A percentile compares a stretch with the other conserved stretches of the same genome.
Evolutionary conservation across 805 yeast genomes (phyloP).

Genomic region (Allodekkera sacchari): DNA sequence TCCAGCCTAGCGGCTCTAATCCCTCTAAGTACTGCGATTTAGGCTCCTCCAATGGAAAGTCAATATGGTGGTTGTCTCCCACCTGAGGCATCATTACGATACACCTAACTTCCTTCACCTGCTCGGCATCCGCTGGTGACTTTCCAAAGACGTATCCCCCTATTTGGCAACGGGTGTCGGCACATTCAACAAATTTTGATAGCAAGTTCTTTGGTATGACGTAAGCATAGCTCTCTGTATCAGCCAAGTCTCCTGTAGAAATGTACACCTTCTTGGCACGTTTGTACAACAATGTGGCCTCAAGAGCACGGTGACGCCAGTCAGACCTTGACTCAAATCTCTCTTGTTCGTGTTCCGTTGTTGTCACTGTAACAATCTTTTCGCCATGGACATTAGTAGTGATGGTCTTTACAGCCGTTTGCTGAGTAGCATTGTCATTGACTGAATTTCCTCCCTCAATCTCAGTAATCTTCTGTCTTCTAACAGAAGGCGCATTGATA

Average conservation of each 20-base stretch:
- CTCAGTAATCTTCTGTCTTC: conserved; percentile 78
- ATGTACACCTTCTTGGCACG: conserved; percentile 71
- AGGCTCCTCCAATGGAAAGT: conserved; percentile 45
- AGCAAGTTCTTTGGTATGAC: conserved; percentile 78
- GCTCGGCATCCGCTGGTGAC: conserved; percentile 64
- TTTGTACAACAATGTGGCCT: conserved; percentile 62
- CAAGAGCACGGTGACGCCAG: conserved; percentile 85
- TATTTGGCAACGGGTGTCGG: conserved; percentile 75
- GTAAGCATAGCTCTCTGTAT: conserved; percentile 52
- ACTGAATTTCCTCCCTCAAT: conserved; percentile 44
- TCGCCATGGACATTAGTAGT: conserved; percentile 94
- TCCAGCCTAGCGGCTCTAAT: conserved; percentile 82
- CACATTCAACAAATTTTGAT: conserved; percentile 65
- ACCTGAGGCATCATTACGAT: conserved; percentile 83
- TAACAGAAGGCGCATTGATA: conserved; percentile 79
- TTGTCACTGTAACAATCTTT: conserved; percentile 88
- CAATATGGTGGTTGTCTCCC: conserved; percentile 60
- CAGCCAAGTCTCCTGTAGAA: conserved; percentile 50
- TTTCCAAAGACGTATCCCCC: conserved; percentile 76
- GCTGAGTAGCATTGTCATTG: conserved; percentile 37
- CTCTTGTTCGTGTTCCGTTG: conserved; percentile 80
- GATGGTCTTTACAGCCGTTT: conserved; percentile 72
- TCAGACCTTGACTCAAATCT: conserved; percentile 77
- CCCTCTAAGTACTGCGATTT: conserved; percentile 37
- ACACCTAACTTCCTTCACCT: conserved; percentile 68